These are phyloP conservation scores for Cenococcum geophilum DNA, from an alignment of 495 filamentous ascomycete genomes.

Conservation along the genomic window DNA sequence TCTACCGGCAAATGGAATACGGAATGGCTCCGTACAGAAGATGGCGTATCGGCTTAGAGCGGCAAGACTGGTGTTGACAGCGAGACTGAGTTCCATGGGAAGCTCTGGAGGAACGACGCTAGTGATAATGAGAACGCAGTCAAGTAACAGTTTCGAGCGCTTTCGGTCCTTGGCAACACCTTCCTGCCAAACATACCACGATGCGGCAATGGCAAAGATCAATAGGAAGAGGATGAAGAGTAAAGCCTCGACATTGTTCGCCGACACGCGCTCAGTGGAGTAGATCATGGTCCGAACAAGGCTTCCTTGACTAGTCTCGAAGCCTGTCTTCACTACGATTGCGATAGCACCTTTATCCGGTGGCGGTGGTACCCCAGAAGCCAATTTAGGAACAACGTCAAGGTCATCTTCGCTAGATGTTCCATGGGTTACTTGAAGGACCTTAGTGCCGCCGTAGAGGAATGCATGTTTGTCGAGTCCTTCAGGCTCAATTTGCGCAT, in stretches of 20 bases:
- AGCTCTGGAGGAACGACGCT: conserved; percentile 96
- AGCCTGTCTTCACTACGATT: conserved; percentile 93
- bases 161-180: conserved; percentile 89
- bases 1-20: conserved; percentile 94
- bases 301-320: conserved; percentile 96
- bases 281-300: conserved; percentile 99
- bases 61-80: conserved; percentile 97
- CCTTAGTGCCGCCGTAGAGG: conserved; percentile 94
- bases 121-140: conserved; percentile 95
- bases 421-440: conserved; percentile 86
- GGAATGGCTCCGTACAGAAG: conserved; percentile 98
- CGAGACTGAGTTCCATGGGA: conserved; percentile 95
- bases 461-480: conserved; percentile 94
- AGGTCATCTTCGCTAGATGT: conserved; percentile 61
- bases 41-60: conserved; percentile 92
- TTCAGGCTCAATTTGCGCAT: conserved; percentile 81
- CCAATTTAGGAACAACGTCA: conserved; percentile 54
- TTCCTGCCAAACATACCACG: conserved; percentile 99
- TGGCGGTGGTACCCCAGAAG: conserved; percentile 64
- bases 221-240: conserved; percentile 95
- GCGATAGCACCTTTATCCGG: conserved; percentile 94
- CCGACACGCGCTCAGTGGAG: conserved; percentile 95
- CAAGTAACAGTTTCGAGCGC: conserved; percentile 91
- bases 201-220: conserved; percentile 92
- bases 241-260: conserved; percentile 90